Base-by-base conservation (phyloP, 441 rosid species). In the Flueggea neowawraea region DNA sequence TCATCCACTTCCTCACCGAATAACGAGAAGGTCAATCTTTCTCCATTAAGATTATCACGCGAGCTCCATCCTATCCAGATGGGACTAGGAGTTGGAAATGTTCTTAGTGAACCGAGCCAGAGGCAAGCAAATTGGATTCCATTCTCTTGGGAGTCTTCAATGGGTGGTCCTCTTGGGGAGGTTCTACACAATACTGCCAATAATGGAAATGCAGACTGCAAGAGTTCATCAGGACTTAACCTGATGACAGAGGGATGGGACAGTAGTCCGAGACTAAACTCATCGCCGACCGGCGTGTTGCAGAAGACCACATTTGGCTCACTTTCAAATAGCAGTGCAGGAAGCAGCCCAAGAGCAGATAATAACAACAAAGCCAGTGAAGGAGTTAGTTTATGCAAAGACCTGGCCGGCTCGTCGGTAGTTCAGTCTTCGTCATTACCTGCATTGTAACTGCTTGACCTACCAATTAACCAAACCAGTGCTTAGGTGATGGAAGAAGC, bases 91-190 rank as follows among this genome's bases (percentile, higher is more conserved):
- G 75, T 77, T 16, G 78, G 73, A 47, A 63, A 64, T 68, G 71
- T 64, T 31, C 59, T 78, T 6, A 52, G 57, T 13, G 84, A 73
- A 44, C 72, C 73, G 1, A 71, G 11, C 56, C 86, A 75, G 36
- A 90, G 82, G 75, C 81, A 66, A 70, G 62, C 86, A 4, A 80
- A 71, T 59, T 87, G 89, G 90, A 76, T 85, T 28, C 95, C 96
- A 8, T 66, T 79, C 60, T 71, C 91, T 0, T 87, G 96, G 96
- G 95, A 81, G 69, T 69, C 66, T 66, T 83, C 95, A 7, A 68
- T 88, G 76, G 97, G 94, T 4, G 97, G 97, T 53, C 96, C 96
- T 3, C 74, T 91, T 41, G 96, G 91, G 1, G 98, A 91, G 77
- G 95, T 78, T 48, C 63, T 91, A 65, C 78, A 85, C 64, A 80